Evolutionary conservation across 495 filamentous ascomycete species (phyloP).

Genomic region (Daldinia childiae): DNA sequence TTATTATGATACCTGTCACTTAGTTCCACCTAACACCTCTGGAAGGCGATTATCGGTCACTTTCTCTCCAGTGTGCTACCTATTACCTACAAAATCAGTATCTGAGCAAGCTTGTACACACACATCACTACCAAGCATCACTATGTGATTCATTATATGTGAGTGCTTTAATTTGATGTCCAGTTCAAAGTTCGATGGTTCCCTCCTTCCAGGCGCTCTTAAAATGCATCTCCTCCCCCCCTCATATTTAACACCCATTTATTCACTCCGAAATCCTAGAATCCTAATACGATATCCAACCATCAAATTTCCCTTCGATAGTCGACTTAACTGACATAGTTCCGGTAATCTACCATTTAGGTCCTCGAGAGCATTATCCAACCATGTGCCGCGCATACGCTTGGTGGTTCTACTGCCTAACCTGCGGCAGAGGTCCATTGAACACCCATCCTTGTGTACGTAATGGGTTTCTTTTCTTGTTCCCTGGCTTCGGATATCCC

Average conservation of each 20-base stretch:
- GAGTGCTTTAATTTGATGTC: no score
- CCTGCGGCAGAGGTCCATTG: conserved; percentile 38
- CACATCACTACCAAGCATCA: background rate
- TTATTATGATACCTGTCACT: background rate
- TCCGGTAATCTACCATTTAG: no score
- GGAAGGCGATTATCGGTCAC: background rate
- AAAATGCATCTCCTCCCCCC: no score
- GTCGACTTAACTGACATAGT: no score
- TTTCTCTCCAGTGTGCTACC: background rate
- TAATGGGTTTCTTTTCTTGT: background rate
- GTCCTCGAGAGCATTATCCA: no score
- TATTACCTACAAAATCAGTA: no score
- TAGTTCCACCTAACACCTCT: background rate
- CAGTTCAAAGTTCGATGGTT: no score
- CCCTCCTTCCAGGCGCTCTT: no score
- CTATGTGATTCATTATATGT: background rate
- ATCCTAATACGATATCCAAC: background rate
- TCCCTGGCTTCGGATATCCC: background rate
- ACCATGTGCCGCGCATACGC: conserved; percentile 38
- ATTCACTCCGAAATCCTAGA: no score
- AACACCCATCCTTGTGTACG: background rate
- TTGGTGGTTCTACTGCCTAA: conserved; percentile 39
- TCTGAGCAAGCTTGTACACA: no score
- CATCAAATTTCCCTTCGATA: background rate
- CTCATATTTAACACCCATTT: no score